Evolutionary conservation across 495 filamentous ascomycete species (phyloP).

Genomic region (Parachaetomium inaequale): DNA sequence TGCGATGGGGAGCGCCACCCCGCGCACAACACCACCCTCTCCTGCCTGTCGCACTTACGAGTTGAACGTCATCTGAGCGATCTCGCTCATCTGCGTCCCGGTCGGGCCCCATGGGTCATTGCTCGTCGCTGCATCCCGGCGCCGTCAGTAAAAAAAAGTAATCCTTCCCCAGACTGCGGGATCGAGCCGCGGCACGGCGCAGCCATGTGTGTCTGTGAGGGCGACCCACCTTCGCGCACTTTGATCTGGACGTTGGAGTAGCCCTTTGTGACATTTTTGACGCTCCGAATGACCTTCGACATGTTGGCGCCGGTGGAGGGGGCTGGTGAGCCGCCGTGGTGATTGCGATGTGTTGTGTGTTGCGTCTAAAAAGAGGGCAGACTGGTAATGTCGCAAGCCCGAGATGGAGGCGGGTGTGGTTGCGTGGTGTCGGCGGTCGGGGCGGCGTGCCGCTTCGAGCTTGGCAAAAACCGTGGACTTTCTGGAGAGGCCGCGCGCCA

Average conservation of each 20-base stretch:
- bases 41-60: constrained; percentile 57
- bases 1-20: neutral
- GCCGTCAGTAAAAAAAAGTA: constrained; percentile 22
- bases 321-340: neutral
- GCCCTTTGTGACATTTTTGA: constrained; percentile 99
- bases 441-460: constrained; percentile 12
- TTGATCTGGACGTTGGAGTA: constrained; percentile 97
- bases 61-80: constrained; percentile 94
- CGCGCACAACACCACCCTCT: neutral
- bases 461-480: constrained; percentile 1
- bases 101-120: constrained; percentile 99
- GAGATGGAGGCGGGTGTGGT: constrained; percentile 2
- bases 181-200: constrained; percentile 4
- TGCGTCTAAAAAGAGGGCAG: neutral
- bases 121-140: constrained; percentile 69
- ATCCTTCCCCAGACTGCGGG: constrained; percentile 6
- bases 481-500: constrained; percentile 8
- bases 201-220: neutral
- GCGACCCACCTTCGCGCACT: constrained; percentile 90
- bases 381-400: constrained; percentile 16
- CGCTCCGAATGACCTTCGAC: constrained; percentile 96
- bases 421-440: constrained; percentile 9
- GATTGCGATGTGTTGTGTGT: constrained; percentile 13
- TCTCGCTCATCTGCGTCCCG: constrained; percentile 98
- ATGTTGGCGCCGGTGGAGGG: constrained; percentile 52